phyloP scores from a whole-genome alignment of 495 filamentous ascomycete genomes.

The Recurvomyces mirabilis region DNA sequence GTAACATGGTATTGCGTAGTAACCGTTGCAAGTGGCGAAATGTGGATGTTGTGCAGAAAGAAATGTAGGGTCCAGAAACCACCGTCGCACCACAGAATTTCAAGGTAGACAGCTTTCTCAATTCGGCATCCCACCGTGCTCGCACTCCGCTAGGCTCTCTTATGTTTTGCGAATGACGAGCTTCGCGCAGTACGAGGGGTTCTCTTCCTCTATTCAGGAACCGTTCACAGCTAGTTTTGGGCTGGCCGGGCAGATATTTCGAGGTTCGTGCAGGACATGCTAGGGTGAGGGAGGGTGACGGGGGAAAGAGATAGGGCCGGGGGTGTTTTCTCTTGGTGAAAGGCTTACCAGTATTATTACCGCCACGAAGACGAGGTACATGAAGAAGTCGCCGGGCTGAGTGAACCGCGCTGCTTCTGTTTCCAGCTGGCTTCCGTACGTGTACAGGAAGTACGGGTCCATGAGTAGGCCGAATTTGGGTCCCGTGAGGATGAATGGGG shows the following conservation, averaged over 20 bases:
- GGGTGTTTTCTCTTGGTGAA: too few relatives aligned
- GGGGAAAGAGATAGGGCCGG: constrained; percentile 12
- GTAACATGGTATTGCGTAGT: too few relatives aligned
- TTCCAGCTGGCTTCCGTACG: constrained; percentile 54
- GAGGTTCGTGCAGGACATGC: constrained; percentile 44
- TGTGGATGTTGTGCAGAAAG: too few relatives aligned
- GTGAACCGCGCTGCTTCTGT: constrained; percentile 47
- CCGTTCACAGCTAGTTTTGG: constrained; percentile 74
- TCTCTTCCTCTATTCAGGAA: constrained; percentile 97
- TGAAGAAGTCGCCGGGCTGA: constrained; percentile 56
- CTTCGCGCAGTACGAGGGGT: constrained; percentile 64
- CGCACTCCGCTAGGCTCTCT: constrained; percentile 60
- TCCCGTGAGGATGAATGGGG: constrained; percentile 62
- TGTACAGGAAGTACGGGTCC: constrained; percentile 73
- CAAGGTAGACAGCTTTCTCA: constrained; percentile 67
- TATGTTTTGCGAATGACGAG: constrained; percentile 67
- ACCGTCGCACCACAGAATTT: constrained; percentile 58
- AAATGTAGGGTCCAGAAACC: constrained; percentile 64
- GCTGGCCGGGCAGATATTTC: constrained; percentile 92
- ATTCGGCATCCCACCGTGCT: constrained; percentile 76
- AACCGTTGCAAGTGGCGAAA: too few relatives aligned
- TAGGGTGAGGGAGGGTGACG: constrained; percentile 9
- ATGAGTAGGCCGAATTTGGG: constrained; percentile 54
- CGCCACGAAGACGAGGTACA: constrained; percentile 53
- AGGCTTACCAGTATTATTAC: constrained; percentile 51